Evolutionary conservation across 495 filamentous ascomycete species (phyloP).

Genomic region (Daldinia grandis): DNA sequence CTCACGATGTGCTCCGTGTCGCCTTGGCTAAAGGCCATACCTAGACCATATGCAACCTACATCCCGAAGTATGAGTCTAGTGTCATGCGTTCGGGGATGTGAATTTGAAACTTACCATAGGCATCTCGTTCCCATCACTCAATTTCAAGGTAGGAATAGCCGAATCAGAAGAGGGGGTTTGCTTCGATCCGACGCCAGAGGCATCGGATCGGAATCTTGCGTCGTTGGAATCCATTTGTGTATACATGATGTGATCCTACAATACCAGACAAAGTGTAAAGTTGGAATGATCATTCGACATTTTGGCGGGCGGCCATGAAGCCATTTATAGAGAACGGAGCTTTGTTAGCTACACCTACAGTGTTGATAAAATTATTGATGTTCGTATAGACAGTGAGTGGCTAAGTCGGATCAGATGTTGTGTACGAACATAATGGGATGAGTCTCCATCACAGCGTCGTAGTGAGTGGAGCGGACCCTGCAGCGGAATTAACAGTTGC

Average conservation of each 20-base stretch:
- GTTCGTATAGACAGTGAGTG: conserved; percentile 19
- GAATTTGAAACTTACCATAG: conserved; percentile 63
- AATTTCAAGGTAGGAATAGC: conserved; percentile 61
- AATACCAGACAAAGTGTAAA: conserved; percentile 11
- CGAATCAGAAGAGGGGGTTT: conserved; percentile 41
- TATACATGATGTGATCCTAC: neutral
- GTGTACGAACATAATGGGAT: conserved; percentile 25
- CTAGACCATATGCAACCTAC: conserved; percentile 77
- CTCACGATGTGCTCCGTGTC: conserved; percentile 64
- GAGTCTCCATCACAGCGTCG: conserved; percentile 9
- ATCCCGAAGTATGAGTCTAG: conserved; percentile 16
- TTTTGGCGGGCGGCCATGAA: conserved; percentile 4
- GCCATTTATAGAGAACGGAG: conserved; percentile 19
- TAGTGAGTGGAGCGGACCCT: conserved; percentile 19
- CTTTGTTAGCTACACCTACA: conserved; percentile 5
- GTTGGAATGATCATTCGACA: neutral
- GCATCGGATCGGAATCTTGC: conserved; percentile 41
- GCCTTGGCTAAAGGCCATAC: conserved; percentile 55
- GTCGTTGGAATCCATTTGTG: conserved; percentile 39
- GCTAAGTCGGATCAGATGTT: conserved; percentile 22
- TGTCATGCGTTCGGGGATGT: neutral
- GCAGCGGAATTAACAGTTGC: conserved; percentile 22
- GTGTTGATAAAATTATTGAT: conserved; percentile 3
- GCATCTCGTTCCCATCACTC: conserved; percentile 77
- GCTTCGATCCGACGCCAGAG: conserved; percentile 44